Evolutionary conservation across 2,329 filamentous ascomycete species (phyloP).

Genomic region (Trichoderma aggressivum): DNA sequence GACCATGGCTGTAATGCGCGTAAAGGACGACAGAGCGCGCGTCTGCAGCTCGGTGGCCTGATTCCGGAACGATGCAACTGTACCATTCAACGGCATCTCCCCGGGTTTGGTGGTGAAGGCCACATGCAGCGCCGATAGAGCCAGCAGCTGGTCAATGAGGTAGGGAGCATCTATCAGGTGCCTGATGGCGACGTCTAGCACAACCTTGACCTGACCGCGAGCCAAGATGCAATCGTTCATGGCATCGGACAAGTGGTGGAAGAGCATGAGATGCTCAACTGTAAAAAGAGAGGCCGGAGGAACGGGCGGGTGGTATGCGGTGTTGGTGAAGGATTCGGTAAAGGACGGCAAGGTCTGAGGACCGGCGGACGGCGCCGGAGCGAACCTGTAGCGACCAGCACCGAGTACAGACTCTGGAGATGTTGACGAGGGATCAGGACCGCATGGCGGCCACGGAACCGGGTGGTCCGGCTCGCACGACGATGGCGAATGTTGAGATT

Average conservation of each 20-base stretch:
- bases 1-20: slow-evolving; percentile 27
- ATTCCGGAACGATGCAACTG: slow-evolving; percentile 26
- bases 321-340: slow-evolving; percentile 18
- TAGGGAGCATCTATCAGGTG: slow-evolving; percentile 39
- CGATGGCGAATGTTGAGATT: slow-evolving; percentile 14
- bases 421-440: background rate
- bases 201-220: slow-evolving; percentile 22
- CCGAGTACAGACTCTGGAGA: slow-evolving; percentile 6
- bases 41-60: slow-evolving; percentile 45
- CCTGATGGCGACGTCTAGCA: slow-evolving; percentile 33
- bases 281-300: slow-evolving; percentile 31
- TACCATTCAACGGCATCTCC: slow-evolving; percentile 11
- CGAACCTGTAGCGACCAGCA: slow-evolving; percentile 10
- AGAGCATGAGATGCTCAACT: slow-evolving; percentile 38
- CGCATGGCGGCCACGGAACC: slow-evolving; percentile 4
- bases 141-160: slow-evolving; percentile 46
- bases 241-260: slow-evolving; percentile 34
- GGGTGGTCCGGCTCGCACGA: slow-evolving; percentile 16
- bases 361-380: background rate
- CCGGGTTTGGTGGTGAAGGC: slow-evolving; percentile 22
- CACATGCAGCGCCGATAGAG: slow-evolving; percentile 43
- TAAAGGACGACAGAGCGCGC: slow-evolving; percentile 40
- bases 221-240: slow-evolving; percentile 26
- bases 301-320: slow-evolving; percentile 21
- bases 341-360: slow-evolving; percentile 19